phyloP scores from a whole-genome alignment of 129 eudicot genomes.

The Flaveria ramosissima region DNA sequence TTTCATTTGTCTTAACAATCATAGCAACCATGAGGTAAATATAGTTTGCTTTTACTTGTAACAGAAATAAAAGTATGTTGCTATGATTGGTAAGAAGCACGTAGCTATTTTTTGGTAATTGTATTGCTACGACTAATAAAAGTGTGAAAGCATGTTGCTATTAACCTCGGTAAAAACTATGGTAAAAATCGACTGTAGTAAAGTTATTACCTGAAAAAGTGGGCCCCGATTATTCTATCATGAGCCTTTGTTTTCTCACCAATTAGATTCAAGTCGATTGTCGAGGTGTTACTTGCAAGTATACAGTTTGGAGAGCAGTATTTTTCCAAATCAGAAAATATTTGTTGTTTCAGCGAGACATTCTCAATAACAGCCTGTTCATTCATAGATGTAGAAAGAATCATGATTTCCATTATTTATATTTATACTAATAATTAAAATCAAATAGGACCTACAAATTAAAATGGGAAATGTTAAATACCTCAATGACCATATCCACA shows the following conservation, averaged over 20 bases:
- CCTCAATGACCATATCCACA: slow-evolving; percentile 99
- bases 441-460: neutral
- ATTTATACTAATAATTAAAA: neutral
- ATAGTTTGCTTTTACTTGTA: too few relatives aligned
- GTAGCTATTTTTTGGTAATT: neutral
- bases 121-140: neutral
- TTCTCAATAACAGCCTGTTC: slow-evolving; percentile 81
- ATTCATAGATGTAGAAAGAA: slow-evolving; percentile 7
- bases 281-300: slow-evolving; percentile 75
- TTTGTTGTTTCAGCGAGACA: slow-evolving; percentile 69
- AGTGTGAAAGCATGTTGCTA: neutral
- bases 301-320: slow-evolving; percentile 69
- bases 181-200: neutral
- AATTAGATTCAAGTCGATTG: slow-evolving; percentile 61
- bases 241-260: slow-evolving; percentile 76
- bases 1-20: too few relatives aligned
- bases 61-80: neutral
- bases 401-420: neutral
- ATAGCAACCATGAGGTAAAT: too few relatives aligned
- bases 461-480: slow-evolving; percentile 24
- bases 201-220: slow-evolving; percentile 80
- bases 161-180: neutral
- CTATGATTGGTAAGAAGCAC: neutral
- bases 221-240: slow-evolving; percentile 86
- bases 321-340: slow-evolving; percentile 69